Evolutionary conservation across 495 filamentous ascomycete species (phyloP).

Genomic region (Corynascus novoguineensis): DNA sequence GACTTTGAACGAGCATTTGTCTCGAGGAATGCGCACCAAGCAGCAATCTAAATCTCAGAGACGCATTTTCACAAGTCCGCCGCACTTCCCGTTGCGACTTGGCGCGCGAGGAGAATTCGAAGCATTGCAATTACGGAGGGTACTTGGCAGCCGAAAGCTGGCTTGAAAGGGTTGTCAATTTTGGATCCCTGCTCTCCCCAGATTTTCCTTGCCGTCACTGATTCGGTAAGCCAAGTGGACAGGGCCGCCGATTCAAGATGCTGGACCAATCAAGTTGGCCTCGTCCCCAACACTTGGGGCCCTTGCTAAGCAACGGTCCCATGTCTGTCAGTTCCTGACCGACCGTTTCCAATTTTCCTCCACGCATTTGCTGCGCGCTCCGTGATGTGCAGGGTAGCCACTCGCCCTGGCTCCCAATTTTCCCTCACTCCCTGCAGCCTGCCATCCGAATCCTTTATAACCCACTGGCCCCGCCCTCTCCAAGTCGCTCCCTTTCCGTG

Average conservation of each 20-base stretch:
- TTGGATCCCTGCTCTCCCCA: slow-evolving; percentile 24
- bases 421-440: slow-evolving; percentile 15
- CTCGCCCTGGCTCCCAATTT: slow-evolving; percentile 15
- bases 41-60: no score
- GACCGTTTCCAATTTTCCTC: slow-evolving; percentile 23
- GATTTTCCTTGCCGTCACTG: slow-evolving; percentile 16
- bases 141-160: not conserved
- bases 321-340: slow-evolving; percentile 15
- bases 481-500: slow-evolving; percentile 15
- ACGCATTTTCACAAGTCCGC: no score
- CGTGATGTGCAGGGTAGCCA: not conserved
- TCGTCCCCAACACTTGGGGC: not conserved
- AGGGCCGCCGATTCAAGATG: not conserved
- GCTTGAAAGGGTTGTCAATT: not conserved
- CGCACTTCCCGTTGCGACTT: no score
- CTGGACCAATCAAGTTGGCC: slow-evolving; percentile 11
- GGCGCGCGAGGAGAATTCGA: not conserved
- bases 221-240: slow-evolving; percentile 7
- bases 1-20: no score
- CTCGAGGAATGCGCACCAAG: no score
- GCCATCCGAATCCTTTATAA: slow-evolving; percentile 15
- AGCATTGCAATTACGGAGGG: not conserved
- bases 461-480: slow-evolving; percentile 22
- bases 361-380: slow-evolving; percentile 13
- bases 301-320: slow-evolving; percentile 9